Percentiles rank a stretch among this genome's conserved stretches.
phyloP scores from a whole-genome alignment of 805 yeast genomes.

The Candida tibetensis region DNA sequence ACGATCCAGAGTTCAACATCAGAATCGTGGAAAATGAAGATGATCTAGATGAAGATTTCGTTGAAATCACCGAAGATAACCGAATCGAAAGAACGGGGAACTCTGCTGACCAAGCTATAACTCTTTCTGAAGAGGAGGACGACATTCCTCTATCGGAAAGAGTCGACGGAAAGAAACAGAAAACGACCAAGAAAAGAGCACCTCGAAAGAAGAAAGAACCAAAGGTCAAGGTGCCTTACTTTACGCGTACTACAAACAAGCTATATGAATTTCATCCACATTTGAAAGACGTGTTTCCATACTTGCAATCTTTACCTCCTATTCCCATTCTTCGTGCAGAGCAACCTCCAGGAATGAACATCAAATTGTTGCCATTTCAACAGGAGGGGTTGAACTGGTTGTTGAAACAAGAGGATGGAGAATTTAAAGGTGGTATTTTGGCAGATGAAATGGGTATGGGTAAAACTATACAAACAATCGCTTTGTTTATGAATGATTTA shows the following conservation, averaged over 20 bases:
- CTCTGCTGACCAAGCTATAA: conserved; percentile 23
- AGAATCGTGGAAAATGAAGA: conserved; percentile 7
- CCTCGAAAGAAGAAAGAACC: conserved; percentile 37
- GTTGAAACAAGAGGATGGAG: conserved; percentile 71
- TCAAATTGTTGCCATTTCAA: conserved; percentile 83
- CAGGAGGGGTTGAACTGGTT: conserved; percentile 93
- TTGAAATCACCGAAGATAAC: conserved; percentile 23
- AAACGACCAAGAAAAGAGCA: conserved; percentile 19
- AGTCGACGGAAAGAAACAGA: conserved; percentile 17
- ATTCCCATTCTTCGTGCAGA: conserved; percentile 54
- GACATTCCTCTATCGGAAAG: conserved; percentile 11
- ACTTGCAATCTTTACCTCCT: conserved; percentile 46
- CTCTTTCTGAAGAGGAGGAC: conserved; percentile 27
- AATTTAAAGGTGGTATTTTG: conserved; percentile 82
- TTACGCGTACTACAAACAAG: conserved; percentile 64
- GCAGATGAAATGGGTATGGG: conserved; percentile 99
- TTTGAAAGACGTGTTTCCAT: conserved; percentile 66
- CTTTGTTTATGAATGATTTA: conserved; percentile 70
- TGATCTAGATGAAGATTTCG: conserved; percentile 18
- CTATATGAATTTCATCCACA: conserved; percentile 79
- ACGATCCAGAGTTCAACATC: conserved; percentile 14
- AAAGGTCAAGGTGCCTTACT: conserved; percentile 62
- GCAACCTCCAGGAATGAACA: conserved; percentile 78
- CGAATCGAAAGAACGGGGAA: conserved; percentile 19
- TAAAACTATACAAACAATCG: conserved; percentile 94